Evolutionary conservation across 2,329 filamentous ascomycete species (phyloP).

Genomic region (Chrysoporthe deuterocubensis): DNA sequence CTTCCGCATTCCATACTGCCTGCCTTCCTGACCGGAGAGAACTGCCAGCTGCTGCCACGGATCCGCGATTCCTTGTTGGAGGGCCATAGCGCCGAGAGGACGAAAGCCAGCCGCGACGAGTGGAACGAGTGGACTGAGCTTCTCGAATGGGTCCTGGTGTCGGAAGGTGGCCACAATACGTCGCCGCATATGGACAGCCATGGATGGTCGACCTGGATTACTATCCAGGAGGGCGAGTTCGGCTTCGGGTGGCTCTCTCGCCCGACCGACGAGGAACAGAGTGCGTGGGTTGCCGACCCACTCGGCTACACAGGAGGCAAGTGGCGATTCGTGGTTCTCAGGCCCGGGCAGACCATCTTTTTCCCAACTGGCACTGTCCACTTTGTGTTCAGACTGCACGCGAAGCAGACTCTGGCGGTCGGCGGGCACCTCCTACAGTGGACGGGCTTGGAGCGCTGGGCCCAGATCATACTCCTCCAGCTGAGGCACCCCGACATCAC

Average conservation of each 20-base stretch:
- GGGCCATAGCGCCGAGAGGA: conserved; percentile 38
- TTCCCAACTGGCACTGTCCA: conserved; percentile 42
- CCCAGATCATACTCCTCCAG: conserved; percentile 36
- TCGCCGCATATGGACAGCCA: conserved; percentile 41
- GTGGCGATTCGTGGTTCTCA: conserved; percentile 40
- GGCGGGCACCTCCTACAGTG: conserved; percentile 42
- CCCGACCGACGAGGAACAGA: conserved; percentile 34
- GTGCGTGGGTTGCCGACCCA: conserved; percentile 35
- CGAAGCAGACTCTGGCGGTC: conserved; percentile 38
- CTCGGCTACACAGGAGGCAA: conserved; percentile 34
- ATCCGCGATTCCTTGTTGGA: conserved; percentile 43
- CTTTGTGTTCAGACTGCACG: conserved; percentile 39
- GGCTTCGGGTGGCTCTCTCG: conserved; percentile 40
- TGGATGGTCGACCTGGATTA: conserved; percentile 42
- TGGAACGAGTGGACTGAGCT: conserved; percentile 42
- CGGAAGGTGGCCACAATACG: conserved; percentile 41
- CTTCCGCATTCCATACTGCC: conserved; percentile 35
- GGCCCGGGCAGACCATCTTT: conserved; percentile 41
- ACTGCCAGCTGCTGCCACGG: conserved; percentile 37
- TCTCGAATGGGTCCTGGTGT: conserved; percentile 39
- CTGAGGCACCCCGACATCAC: conserved; percentile 36
- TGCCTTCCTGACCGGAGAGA: conserved; percentile 35
- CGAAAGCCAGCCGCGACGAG: conserved; percentile 34
- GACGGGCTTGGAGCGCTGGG: conserved; percentile 39
- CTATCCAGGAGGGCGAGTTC: conserved; percentile 38